A percentile compares a stretch with the other conserved stretches of the same genome.
These are phyloP conservation scores for Dillenia turbinata DNA, from an alignment of 164 flowering plant genomes.

Conservation along the genomic window DNA sequence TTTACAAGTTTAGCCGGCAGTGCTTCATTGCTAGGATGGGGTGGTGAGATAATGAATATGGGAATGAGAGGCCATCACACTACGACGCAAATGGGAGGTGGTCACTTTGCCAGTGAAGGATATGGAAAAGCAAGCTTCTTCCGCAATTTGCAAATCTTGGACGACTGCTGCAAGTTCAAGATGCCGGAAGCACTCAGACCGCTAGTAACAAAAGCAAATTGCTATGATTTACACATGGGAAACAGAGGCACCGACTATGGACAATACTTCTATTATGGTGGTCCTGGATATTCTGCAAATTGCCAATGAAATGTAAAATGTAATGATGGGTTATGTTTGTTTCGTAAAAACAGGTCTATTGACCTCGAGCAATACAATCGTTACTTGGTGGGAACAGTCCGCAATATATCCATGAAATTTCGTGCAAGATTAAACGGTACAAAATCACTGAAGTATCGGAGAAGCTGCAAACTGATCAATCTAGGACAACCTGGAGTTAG, in stretches of 20 bases:
- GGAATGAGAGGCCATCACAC: constrained; percentile 3
- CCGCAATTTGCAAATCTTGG: not conserved
- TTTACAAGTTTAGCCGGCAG: not conserved
- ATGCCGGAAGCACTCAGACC: not conserved
- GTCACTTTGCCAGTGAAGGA: constrained; percentile 11
- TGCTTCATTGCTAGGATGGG: constrained; percentile 5
- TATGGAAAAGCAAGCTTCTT: constrained; percentile 1
- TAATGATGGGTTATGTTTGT: no score
- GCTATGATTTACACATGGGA: constrained; percentile 5
- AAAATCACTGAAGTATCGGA: no score
- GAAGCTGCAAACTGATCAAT: no score
- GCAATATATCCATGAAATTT: no score
- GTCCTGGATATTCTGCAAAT: constrained; percentile 15
- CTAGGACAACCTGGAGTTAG: no score
- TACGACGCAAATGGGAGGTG: constrained; percentile 19
- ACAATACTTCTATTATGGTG: constrained; percentile 16
- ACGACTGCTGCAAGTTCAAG: not conserved
- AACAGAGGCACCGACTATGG: not conserved
- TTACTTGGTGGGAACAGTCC: no score
- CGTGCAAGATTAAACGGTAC: no score
- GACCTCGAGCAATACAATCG: no score
- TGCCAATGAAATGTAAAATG: not conserved
- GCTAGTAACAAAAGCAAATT: not conserved
- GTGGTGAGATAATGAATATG: constrained; percentile 10
- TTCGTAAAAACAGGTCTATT: no score